Conservation (phyloP, 192 early-diverging fungal species). For the Irineochytrium annulatum region DNA sequence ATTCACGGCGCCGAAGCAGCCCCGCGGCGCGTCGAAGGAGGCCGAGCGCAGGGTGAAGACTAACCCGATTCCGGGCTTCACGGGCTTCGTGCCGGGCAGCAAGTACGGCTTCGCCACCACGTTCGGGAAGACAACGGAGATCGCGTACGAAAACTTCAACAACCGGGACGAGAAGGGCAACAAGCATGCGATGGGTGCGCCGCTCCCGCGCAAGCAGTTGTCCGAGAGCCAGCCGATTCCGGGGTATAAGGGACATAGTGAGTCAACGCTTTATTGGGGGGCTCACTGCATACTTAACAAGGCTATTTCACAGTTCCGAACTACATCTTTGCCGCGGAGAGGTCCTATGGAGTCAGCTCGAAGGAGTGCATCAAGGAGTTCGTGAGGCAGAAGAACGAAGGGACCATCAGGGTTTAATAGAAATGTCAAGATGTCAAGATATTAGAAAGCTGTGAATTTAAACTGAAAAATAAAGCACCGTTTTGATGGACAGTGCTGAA, state of each 20-base stretch:
- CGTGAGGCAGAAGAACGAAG: too few species aligned
- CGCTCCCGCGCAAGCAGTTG: slow-evolving; percentile 38
- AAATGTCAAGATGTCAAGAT: too few species aligned
- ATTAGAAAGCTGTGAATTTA: too few species aligned
- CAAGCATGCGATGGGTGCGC: slow-evolving; percentile 12
- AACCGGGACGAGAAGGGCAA: slow-evolving; percentile 39
- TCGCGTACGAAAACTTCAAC: slow-evolving; percentile 52
- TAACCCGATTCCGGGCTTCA: slow-evolving; percentile 50
- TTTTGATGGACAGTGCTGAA: too few species aligned
- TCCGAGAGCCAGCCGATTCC: slow-evolving; percentile 41
- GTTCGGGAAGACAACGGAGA: slow-evolving; percentile 47
- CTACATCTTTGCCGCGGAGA: slow-evolving; percentile 41
- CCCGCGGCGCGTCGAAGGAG: slow-evolving; percentile 29
- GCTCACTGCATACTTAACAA: neutral
- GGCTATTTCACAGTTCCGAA: slow-evolving; percentile 23
- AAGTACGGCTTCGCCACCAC: slow-evolving; percentile 40
- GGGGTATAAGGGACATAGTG: slow-evolving; percentile 49
- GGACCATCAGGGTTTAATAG: too few species aligned
- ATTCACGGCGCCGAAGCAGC: slow-evolving; percentile 32
- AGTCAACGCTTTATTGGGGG: neutral
- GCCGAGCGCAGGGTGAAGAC: slow-evolving; percentile 23
- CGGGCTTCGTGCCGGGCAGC: slow-evolving; percentile 51
- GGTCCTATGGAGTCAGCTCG: slow-evolving; percentile 41
- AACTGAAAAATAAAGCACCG: too few species aligned
- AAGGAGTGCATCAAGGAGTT: slow-evolving; percentile 35